phyloP scores from a whole-genome alignment of 805 yeast genomes.

The Lachancea fermentati region DNA sequence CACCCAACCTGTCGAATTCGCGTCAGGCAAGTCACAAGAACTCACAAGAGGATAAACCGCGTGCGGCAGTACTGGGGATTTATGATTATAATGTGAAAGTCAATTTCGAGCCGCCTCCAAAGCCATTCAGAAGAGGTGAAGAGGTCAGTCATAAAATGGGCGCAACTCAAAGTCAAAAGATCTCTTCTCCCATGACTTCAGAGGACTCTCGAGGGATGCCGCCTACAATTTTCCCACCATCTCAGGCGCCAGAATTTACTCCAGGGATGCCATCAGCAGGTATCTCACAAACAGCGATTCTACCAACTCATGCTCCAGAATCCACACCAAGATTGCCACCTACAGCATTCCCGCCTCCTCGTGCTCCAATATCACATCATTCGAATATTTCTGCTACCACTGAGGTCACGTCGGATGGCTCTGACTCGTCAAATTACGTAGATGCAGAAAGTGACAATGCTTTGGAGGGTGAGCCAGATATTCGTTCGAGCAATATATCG shows the following conservation, averaged over 20 bases:
- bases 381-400: too few species aligned
- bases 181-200: background rate
- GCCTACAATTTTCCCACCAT: too few species aligned
- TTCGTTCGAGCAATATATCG: too few species aligned
- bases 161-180: background rate
- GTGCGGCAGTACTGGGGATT: constrained; percentile 32
- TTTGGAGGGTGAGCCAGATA: background rate
- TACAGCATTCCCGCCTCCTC: too few species aligned
- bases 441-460: background rate
- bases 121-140: constrained; percentile 16
- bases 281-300: too few species aligned
- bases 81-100: constrained; percentile 32
- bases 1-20: background rate
- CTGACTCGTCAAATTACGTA: background rate
- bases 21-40: background rate
- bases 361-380: too few species aligned
- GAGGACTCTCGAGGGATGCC: too few species aligned
- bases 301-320: too few species aligned
- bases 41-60: constrained; percentile 19
- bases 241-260: too few species aligned
- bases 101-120: constrained; percentile 39
- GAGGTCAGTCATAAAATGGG: background rate
- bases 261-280: too few species aligned
- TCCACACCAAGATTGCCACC: too few species aligned
- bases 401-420: background rate